Percentiles rank a stretch among this genome's conserved stretches.
Evolutionary conservation across 164 flowering plant species (phyloP).

Genomic region (Magnolia kwangsiensis): DNA sequence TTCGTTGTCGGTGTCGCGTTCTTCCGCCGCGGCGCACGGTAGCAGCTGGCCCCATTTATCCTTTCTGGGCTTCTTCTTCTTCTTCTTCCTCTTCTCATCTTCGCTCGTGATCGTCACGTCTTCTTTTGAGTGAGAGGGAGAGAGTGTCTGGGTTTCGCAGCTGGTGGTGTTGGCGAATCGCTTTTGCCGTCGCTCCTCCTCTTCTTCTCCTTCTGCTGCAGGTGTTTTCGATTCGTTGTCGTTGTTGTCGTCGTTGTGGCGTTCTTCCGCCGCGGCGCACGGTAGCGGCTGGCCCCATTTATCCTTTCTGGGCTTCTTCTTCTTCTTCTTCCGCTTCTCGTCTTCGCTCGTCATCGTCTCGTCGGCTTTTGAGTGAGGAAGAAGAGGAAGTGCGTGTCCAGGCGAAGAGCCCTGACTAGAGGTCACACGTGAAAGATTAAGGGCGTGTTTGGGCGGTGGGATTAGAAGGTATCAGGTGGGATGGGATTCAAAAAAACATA

Average conservation of each 20-base stretch:
- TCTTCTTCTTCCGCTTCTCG: conserved; percentile 1
- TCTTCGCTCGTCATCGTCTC: neutral
- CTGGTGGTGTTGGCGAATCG: neutral
- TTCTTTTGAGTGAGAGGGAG: no score
- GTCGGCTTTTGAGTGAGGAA: no score
- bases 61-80: conserved; percentile 13
- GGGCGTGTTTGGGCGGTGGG: no score
- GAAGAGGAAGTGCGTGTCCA: no score
- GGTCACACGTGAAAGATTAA: no score
- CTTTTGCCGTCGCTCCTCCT: neutral
- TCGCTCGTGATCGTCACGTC: neutral
- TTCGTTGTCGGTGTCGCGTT: neutral
- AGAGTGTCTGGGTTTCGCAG: neutral
- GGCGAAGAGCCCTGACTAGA: no score
- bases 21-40: conserved; percentile 1
- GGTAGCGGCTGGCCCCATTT: conserved; percentile 12
- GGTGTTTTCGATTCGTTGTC: neutral
- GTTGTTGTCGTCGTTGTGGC: no score
- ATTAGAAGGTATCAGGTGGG: no score
- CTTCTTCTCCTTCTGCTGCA: neutral
- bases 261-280: conserved; percentile 1
- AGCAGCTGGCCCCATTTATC: conserved; percentile 14
- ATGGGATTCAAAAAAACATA: no score
- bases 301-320: conserved; percentile 14
- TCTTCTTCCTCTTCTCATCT: neutral